phyloP scores from a whole-genome alignment of 1,284 basidiomycete species.

The Apiotrichum akiyoshidainum region DNA sequence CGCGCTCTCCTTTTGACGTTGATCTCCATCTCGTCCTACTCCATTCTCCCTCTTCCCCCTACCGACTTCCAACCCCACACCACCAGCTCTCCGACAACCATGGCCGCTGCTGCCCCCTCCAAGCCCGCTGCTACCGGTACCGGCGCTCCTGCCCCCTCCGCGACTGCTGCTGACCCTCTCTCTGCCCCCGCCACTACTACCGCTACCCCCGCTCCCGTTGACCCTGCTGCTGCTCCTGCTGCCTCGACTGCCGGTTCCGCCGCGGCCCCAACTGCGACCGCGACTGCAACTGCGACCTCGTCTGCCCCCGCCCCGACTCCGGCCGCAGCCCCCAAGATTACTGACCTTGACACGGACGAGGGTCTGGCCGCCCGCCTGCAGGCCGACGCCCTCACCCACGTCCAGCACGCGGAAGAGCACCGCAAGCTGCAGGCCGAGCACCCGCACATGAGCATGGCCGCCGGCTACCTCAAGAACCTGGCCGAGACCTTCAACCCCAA shows the following conservation, averaged over 20 bases:
- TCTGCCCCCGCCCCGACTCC: background rate
- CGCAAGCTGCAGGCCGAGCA: background rate
- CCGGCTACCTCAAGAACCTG: conserved; percentile 6
- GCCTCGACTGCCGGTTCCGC: background rate
- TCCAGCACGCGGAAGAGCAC: background rate
- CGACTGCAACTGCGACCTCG: background rate
- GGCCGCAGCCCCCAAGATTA: background rate
- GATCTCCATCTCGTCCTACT: too few species aligned
- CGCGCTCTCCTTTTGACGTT: too few species aligned
- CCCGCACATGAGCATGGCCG: conserved; percentile 4
- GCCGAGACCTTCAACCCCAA: conserved; percentile 2
- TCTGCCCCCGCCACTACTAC: background rate
- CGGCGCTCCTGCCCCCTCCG: too few species aligned
- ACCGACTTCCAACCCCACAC: too few species aligned
- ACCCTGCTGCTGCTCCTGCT: background rate
- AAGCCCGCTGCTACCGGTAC: too few species aligned
- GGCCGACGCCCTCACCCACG: background rate
- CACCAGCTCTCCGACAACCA: too few species aligned
- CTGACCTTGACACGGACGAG: background rate
- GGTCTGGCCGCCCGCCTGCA: background rate
- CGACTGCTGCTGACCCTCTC: too few species aligned
- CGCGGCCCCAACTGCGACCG: background rate
- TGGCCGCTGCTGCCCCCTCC: too few species aligned
- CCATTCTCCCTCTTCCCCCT: too few species aligned
- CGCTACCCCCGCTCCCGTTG: background rate